Conservation (phyloP, 2,329 filamentous ascomycete genomes). For the Alternaria gaisen region DNA sequence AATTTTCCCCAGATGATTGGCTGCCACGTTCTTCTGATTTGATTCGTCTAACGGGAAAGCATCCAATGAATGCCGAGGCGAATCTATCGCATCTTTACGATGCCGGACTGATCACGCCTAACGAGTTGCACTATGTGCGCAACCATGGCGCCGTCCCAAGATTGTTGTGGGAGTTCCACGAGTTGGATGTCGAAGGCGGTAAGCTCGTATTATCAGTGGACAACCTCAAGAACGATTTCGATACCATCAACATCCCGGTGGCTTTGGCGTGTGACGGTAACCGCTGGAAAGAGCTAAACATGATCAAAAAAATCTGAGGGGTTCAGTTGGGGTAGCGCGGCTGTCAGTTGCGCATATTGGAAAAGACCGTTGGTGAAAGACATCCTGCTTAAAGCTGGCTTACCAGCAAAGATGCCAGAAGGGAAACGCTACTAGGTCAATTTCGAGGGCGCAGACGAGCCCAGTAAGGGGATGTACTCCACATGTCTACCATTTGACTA, state of each 20-base stretch:
- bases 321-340: background rate
- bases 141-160: background rate
- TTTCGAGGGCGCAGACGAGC: background rate
- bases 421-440: background rate
- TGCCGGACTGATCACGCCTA: background rate
- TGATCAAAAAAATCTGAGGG: background rate
- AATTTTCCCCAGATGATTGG: constrained; percentile 64
- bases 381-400: background rate
- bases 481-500: background rate
- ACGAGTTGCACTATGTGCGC: background rate
- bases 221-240: background rate
- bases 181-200: background rate
- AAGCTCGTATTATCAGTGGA: background rate
- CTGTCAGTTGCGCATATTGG: background rate
- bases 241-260: background rate
- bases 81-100: constrained; percentile 40
- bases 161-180: background rate
- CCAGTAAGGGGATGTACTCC: background rate
- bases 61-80: constrained; percentile 63
- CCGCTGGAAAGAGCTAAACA: background rate
- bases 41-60: constrained; percentile 62
- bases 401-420: background rate
- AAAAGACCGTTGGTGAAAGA: background rate
- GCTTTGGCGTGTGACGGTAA: background rate
- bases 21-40: constrained; percentile 58